Evolutionary conservation across 2,329 filamentous ascomycete genomes (phyloP).

Genomic region (Monilinia polystroma): DNA sequence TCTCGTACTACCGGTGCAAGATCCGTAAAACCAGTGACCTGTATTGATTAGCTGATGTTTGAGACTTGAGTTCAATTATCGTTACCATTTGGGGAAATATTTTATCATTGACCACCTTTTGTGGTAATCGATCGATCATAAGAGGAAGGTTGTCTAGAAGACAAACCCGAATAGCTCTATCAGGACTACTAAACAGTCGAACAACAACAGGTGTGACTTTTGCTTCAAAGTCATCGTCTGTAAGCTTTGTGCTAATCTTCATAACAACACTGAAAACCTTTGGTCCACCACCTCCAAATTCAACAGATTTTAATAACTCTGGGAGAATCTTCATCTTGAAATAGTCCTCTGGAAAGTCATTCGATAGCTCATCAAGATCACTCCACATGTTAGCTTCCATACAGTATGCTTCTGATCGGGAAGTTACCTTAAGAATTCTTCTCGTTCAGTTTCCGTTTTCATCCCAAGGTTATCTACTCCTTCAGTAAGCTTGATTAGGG

Average conservation of each 20-base stretch:
- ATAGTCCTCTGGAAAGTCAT: constrained; percentile 96
- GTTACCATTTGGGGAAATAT: constrained; percentile 90
- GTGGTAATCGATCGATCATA: constrained; percentile 88
- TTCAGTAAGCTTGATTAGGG: constrained; percentile 87
- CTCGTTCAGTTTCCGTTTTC: constrained; percentile 79
- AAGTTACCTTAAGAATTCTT: constrained; percentile 74
- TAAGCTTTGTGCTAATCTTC: constrained; percentile 85
- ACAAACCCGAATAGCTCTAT: constrained; percentile 87
- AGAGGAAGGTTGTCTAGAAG: constrained; percentile 81
- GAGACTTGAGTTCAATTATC: constrained; percentile 13
- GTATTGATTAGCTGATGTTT: constrained; percentile 27
- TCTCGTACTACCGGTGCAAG: constrained; percentile 87
- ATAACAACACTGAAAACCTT: constrained; percentile 86
- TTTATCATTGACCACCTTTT: constrained; percentile 90
- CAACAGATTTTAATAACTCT: constrained; percentile 96
- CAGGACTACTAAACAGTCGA: constrained; percentile 84
- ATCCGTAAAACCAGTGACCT: constrained; percentile 94
- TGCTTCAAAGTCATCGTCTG: constrained; percentile 83
- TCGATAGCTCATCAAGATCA: constrained; percentile 80
- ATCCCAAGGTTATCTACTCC: constrained; percentile 90
- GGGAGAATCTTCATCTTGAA: constrained; percentile 97
- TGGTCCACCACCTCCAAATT: constrained; percentile 92
- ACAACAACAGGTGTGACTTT: constrained; percentile 84
- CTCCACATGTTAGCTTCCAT: constrained; percentile 38
- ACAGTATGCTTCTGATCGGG: neutral